A percentile compares a stretch with the other conserved stretches of the same genome.
Conservation (phyloP, 2,329 filamentous ascomycete genomes). For the Trichophyton simii region DNA sequence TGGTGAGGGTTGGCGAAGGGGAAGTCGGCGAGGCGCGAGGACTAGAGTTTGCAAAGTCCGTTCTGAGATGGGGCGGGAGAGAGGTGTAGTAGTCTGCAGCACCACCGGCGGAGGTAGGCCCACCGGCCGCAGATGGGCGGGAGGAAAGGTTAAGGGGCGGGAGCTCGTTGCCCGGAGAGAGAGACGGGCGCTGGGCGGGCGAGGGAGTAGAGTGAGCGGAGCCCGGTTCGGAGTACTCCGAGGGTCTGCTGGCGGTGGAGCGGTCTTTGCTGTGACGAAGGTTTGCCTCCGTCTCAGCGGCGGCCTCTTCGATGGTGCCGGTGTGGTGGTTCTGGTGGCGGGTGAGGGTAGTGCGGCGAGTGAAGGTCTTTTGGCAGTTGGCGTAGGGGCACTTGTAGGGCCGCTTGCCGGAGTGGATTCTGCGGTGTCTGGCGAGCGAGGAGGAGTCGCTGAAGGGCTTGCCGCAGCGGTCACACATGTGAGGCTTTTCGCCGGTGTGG, state of each 20-base stretch:
- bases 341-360: conserved; percentile 83
- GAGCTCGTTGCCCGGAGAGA: conserved; percentile 67
- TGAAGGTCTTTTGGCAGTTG: conserved; percentile 97
- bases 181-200: conserved; percentile 65
- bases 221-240: conserved; percentile 33
- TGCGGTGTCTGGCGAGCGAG: conserved; percentile 80
- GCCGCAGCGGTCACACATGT: conserved; percentile 91
- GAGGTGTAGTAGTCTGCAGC: conserved; percentile 57
- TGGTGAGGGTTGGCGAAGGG: conserved; percentile 52
- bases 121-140: conserved; percentile 44
- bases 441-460: conserved; percentile 98
- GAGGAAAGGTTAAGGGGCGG: conserved; percentile 58
- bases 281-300: conserved; percentile 74
- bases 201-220: conserved; percentile 57
- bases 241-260: conserved; percentile 22
- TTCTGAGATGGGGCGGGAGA: conserved; percentile 69
- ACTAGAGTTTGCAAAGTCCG: conserved; percentile 54
- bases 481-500: conserved; percentile 95
- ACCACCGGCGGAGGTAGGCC: too few relatives aligned
- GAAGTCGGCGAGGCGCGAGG: conserved; percentile 35
- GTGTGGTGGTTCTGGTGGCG: conserved; percentile 93
- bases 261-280: conserved; percentile 46
- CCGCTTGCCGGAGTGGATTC: conserved; percentile 88
- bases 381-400: conserved; percentile 97
- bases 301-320: conserved; percentile 87